These are phyloP conservation scores for Nakazawaea ambrosiae DNA, from an alignment of 805 yeast species.

Conservation along the genomic window DNA sequence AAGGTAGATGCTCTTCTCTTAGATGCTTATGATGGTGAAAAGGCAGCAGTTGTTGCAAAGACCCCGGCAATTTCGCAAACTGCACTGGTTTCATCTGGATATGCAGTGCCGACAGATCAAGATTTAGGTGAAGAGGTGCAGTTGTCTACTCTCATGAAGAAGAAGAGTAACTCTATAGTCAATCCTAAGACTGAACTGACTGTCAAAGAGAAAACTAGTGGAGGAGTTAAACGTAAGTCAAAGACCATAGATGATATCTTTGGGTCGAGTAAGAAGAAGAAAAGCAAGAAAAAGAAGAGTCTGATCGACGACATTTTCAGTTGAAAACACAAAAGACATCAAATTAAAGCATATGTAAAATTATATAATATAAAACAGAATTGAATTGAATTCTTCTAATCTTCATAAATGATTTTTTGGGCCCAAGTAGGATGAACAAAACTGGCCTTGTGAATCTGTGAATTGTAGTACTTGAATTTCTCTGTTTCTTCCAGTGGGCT, in stretches of 20 bases:
- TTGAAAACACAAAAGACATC: no score
- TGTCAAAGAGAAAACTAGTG: no score
- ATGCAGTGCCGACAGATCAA: no score
- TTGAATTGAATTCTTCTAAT: no score
- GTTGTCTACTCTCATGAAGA: neutral
- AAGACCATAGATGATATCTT: constrained; percentile 8
- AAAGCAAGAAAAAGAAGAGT: constrained; percentile 37
- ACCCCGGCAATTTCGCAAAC: constrained; percentile 19
- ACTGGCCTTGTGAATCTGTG: constrained; percentile 78
- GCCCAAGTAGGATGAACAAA: constrained; percentile 94
- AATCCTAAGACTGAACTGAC: constrained; percentile 6
- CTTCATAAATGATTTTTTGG: constrained; percentile 7
- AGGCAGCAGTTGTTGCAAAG: neutral
- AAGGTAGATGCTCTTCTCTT: constrained; percentile 27
- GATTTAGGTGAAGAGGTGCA: no score
- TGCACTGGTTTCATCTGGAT: neutral
- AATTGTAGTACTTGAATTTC: constrained; percentile 76
- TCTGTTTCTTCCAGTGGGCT: constrained; percentile 53
- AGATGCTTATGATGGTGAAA: constrained; percentile 9
- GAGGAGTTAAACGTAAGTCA: no score
- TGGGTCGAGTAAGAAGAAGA: constrained; percentile 14
- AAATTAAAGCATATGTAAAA: no score
- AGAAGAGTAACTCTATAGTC: neutral
- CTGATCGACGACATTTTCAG: constrained; percentile 79
- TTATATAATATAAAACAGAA: no score